Base-by-base conservation (phyloP, 306 rosid species). In the Alnus rubra region DNA sequence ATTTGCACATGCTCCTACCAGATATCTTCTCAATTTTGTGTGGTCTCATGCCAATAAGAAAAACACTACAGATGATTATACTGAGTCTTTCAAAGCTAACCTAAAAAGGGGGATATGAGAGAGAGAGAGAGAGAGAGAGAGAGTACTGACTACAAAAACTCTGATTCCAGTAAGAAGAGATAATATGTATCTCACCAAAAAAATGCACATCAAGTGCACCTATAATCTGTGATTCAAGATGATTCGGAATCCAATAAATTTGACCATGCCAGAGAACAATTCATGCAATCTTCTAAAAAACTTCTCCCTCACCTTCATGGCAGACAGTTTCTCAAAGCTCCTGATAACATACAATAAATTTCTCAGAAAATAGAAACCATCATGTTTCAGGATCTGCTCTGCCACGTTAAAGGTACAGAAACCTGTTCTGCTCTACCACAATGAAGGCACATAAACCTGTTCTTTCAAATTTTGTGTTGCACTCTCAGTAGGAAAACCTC, bases 381-480 rank as follows among this genome's bases (percentile, higher is more conserved):
- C 58, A 69, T 30, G 47, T 51, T 59, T 28, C 69, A 73, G 4
- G 65, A 52, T 35, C 49, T 15, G 67, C 84, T 70, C 49, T 30
- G 59, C 73, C 71, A 65, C 55, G 73, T 23, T 49, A 56, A 78
- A 56, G 74, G 44, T 39, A 48, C 54, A 73, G 42, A 44, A 7
- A 31, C 74, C 76, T 33, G 48, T 68, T 76, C 67, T 54, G 53
- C 79, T 42, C 73, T 90, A 93, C 99, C 99, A 96, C 97, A 96
- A 52, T 60, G 97, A 91, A 83, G 99, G 99, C 31, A 91, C 92
- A 79, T 90, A 96, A 83, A 96, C 99, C 84, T 96, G 96, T 83
- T 96, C 99, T 85, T 96, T 96, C 44, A 96, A 90, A 89, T 93
- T 96, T 85, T 96, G 98, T 3, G 98, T n/a, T 12, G 99, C 99